Base-by-base conservation (phyloP, 129 eudicot genomes). In the Flaveria ramosissima region DNA sequence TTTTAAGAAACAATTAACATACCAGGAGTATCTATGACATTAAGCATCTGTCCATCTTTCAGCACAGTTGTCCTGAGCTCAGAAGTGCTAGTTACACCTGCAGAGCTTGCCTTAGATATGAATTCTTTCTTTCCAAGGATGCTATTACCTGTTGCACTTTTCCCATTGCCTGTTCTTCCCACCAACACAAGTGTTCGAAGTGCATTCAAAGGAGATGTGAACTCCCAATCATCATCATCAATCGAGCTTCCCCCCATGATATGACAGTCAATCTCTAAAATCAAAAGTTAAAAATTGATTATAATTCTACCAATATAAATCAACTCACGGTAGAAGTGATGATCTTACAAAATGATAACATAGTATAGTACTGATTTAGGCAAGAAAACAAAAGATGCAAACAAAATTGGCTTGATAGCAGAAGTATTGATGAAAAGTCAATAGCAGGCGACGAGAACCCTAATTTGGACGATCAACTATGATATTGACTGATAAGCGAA, bases 1-100 rank as follows among this genome's bases (percentile, higher is more conserved):
- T n/a, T n/a, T n/a, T 15, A 20, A 41, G 42, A n/a, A 68, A 51
- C 15, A 56, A 6, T 20, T 42, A 42, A 42, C 12, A 56, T 83
- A 93, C 98, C 98, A 9, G 96, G 96, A 12, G 97, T 94, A 83
- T 94, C 99, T 11, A 94, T 91, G 30, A 94, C 96, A 73, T 94
- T 84, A 30, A 94, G 86, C 72, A 79, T 88, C 48, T 83, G 92
- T 2, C 99, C 97, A 77, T 94, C 90, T 52, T 83, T 75, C 10
- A 82, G 78, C 1, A 83, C 79, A 68, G 93, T 87, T 20, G 68
- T 80, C 70, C 85, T 84, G 26, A 89, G 75, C 85, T 91, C 97
- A 69, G 93, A 87, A 36, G 96, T 89, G 57, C 84, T 89, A 0
- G 97, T 94, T 62, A 94, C 97, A 80, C 97, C 99, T 17, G 89